Conservation (phyloP, 2,329 filamentous ascomycete genomes). For the Penicillium palitans region DNA sequence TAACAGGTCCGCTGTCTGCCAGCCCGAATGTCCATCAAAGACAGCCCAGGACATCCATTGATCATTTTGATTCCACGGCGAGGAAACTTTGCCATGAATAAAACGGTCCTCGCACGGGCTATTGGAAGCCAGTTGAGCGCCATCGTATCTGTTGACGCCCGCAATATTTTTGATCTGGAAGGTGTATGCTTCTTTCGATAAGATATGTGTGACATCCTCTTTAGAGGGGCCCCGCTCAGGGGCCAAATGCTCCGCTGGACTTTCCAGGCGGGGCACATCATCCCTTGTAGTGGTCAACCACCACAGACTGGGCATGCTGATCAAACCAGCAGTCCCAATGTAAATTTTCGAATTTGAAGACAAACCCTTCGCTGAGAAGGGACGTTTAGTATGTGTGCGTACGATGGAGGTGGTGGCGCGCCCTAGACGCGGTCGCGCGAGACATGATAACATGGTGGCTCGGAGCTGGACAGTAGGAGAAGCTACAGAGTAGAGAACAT, state of each 20-base stretch:
- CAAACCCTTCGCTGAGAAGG: conserved; percentile 15
- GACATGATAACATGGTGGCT: conserved; percentile 1
- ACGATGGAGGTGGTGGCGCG: conserved; percentile 8
- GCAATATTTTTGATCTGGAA: conserved; percentile 18
- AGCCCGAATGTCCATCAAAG: conserved; percentile 44
- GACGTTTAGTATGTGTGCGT: conserved; percentile 7
- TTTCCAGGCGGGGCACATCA: conserved; percentile 21
- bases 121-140: conserved; percentile 37
- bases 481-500: too few species aligned
- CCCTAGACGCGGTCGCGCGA: conserved; percentile 3
- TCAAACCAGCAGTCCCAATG: conserved; percentile 14
- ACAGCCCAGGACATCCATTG: conserved; percentile 41
- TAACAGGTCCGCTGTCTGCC: conserved; percentile 29
- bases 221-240: conserved; percentile 16
- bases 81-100: conserved; percentile 27
- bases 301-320: conserved; percentile 21
- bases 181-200: conserved; percentile 28
- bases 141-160: conserved; percentile 29
- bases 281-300: conserved; percentile 18
- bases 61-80: conserved; percentile 22
- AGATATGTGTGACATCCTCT: conserved; percentile 24
- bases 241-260: conserved; percentile 10
- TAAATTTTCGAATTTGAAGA: conserved; percentile 11
- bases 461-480: not conserved
- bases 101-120: conserved; percentile 37